Conservation (phyloP, 108 stramenopile species). For the Nitzschia sp. region DNA sequence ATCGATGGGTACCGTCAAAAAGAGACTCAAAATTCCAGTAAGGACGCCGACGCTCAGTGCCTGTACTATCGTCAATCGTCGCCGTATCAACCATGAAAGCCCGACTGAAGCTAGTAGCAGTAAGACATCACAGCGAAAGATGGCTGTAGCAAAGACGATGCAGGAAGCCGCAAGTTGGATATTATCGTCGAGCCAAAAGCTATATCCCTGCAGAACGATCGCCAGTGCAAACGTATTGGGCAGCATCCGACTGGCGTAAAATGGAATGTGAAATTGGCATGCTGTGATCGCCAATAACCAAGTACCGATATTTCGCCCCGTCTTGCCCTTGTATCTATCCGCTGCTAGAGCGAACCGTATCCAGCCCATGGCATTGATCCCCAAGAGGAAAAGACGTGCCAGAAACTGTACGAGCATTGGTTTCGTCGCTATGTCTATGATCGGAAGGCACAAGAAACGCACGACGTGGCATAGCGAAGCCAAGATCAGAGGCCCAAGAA, state of each 20-base stretch:
- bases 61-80: constrained; percentile 58
- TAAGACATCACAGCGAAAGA: constrained; percentile 95
- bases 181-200: constrained; percentile 63
- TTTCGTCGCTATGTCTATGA: constrained; percentile 46
- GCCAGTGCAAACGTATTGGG: constrained; percentile 95
- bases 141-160: constrained; percentile 77
- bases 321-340: constrained; percentile 15
- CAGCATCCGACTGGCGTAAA: constrained; percentile 93
- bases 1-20: constrained; percentile 86
- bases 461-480: constrained; percentile 42
- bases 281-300: constrained; percentile 76
- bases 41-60: constrained; percentile 65
- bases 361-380: constrained; percentile 53
- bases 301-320: constrained; percentile 19
- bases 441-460: constrained; percentile 35
- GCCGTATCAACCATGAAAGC: constrained; percentile 56
- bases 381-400: constrained; percentile 56
- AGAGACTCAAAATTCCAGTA: constrained; percentile 57
- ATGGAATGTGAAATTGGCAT: constrained; percentile 94
- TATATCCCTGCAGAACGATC: constrained; percentile 63
- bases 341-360: constrained; percentile 57
- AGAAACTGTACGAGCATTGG: constrained; percentile 68
- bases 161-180: constrained; percentile 44
- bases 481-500: constrained; percentile 69
- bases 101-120: constrained; percentile 84